phyloP scores from a whole-genome alignment of 2,329 filamentous ascomycete genomes.

The Aspergillus pseudoterreus region DNA sequence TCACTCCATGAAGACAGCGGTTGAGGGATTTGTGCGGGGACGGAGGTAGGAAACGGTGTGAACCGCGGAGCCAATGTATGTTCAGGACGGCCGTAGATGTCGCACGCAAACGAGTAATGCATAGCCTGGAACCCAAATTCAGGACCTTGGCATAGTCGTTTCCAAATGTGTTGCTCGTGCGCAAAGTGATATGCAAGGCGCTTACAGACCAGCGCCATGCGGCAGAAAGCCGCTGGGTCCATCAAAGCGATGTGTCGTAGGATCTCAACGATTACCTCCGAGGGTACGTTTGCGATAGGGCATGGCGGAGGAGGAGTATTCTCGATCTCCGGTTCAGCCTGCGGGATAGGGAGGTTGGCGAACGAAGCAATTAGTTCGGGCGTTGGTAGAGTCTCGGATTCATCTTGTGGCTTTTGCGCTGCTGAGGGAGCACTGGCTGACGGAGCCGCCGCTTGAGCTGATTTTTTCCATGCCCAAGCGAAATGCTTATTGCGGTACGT shows the following conservation, averaged over 20 bases:
- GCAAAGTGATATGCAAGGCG: constrained; percentile 78
- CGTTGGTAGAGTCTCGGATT: constrained; percentile 47
- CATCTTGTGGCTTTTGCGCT: constrained; percentile 56
- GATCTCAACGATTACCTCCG: constrained; percentile 81
- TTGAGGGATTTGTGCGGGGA: constrained; percentile 29
- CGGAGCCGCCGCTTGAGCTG: constrained; percentile 41
- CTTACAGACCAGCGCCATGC: constrained; percentile 78
- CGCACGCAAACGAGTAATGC: constrained; percentile 72
- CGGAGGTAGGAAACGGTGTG: constrained; percentile 31
- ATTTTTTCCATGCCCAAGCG: constrained; percentile 57
- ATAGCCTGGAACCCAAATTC: constrained; percentile 79
- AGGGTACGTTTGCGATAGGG: constrained; percentile 71
- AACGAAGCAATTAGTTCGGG: constrained; percentile 74
- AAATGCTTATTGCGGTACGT: constrained; percentile 91
- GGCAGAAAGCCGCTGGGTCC: constrained; percentile 74
- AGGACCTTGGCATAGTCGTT: constrained; percentile 63
- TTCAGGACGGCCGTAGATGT: constrained; percentile 48
- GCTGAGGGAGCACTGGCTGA: constrained; percentile 51
- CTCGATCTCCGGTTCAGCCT: constrained; percentile 65
- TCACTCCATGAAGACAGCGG: constrained; percentile 52
- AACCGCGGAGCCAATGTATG: constrained; percentile 30
- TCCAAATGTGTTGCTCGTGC: constrained; percentile 85
- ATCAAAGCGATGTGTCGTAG: constrained; percentile 67
- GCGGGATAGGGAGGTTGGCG: constrained; percentile 64
- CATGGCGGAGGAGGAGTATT: constrained; percentile 72